Evolutionary conservation across 2,329 filamentous ascomycete genomes (phyloP), one percentile per base, ranked within the genome.

Genomic region (Calonectria pseudoreteaudii): DNA sequence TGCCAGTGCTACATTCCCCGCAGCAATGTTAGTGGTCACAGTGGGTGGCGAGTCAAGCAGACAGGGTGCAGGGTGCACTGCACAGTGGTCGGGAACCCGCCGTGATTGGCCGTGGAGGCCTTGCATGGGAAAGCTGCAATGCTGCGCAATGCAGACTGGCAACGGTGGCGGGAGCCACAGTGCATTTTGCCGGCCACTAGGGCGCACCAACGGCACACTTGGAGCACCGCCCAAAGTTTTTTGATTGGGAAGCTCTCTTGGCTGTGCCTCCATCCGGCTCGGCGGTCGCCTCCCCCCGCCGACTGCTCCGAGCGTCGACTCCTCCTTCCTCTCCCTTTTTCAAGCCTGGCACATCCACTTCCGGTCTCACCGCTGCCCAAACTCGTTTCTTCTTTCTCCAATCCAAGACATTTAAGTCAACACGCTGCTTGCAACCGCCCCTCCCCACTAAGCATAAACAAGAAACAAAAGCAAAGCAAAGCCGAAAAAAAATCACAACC

Each of bases 311-410:
- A 71, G 68, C 68, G 64, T 65, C 64, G 34, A 30, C 58, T 50
- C 62, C 50, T 38, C 62, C 60, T 64, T 66, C 53, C 60, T 44
- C 31, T 41, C 66, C 62, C 69, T 53, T 62, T 69, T 70, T 62
- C 56, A 62, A 68, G 56, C 58, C 66, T 49, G 70, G 56, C 73
- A 66, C 66, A 68, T 66, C 72, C 66, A 65, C 58, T 47, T 67
- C 67, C 67, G 28, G 38, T 47, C 70, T 73, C 73, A 75, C 73
- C 73, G 73, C 73, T 75, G 70, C 66, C 68, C 58, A 71, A 72
- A 58, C 62, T 58, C 62, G 23, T 18, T 30, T 66, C 62, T 28
- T 70, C 44, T 26, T 16, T 68, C 70, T 18, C 30, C 66, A 23
- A 66, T 72, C 58, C n/a, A 72, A 74, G 66, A 66, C 68, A 72